Base-by-base conservation (phyloP, 345 rosid species). In the Pugionium dolabratum region DNA sequence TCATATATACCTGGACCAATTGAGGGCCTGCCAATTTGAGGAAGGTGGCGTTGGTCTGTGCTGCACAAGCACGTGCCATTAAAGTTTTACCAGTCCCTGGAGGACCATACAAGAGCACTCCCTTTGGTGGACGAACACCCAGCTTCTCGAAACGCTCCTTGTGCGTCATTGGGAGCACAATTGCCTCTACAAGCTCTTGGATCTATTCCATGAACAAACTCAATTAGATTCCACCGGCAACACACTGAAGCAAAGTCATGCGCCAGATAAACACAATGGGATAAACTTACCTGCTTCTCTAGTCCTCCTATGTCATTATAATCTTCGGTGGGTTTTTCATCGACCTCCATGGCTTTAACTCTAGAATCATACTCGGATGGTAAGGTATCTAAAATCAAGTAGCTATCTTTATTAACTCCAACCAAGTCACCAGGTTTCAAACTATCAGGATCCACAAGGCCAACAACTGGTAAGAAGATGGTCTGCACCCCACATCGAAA, bases 21-120 rank as follows among this genome's bases (percentile, higher is more conserved):
- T 95, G 99, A 26, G 99, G 98, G 33, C 99, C 99, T 29, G 99
- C 99, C 59, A 95, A 76, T 81, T 95, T 95, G 55, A 95, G 82
- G 75, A 89, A 95, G 29, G 99, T 95, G 57, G 99, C 99, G 60
- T 95, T 95, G 67, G 98, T 95, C 66, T 91, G 99, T 10, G 99
- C 99, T 7, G 98, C 99, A 79, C 99, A 95, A 46, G 99, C 99
- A 65, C 99, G 95, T 0, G 98, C 99, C 99, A 95, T 95, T 72
- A 95, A 73, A 53, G 99, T 95, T 69, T 95, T 95, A 64, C 99
- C 99, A 46, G 99, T 95, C 50, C 99, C 99, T 40, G 99, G 99
- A 67, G 98, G 99, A 46, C 98, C 99, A 75, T 95, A 91, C 54
- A 91, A 79, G 59, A 95, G 98, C 59, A 95, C 93, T 39, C 99